phyloP scores from a whole-genome alignment of 108 stramenopile genomes.

The Aureococcus anophagefferens region DNA sequence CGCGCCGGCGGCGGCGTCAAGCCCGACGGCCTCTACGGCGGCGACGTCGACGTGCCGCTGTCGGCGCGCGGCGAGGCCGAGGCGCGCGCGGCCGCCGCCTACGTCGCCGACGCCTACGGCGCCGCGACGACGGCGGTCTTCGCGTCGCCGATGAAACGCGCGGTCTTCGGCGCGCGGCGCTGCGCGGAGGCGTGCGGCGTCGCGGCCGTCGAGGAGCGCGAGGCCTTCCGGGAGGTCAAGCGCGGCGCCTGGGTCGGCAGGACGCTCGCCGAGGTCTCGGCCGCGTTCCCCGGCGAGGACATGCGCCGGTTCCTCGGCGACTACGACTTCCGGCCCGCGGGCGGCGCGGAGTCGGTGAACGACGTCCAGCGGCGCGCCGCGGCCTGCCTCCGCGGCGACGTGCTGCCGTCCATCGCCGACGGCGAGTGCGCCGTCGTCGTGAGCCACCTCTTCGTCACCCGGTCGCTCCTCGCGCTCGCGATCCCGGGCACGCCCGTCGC shows the following conservation, averaged over 20 bases:
- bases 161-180: not conserved
- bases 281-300: not conserved
- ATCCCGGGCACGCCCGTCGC: not conserved
- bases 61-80: not conserved
- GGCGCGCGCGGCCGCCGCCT: not conserved
- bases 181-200: not conserved
- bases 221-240: not conserved
- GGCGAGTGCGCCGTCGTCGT: not conserved
- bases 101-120: not conserved
- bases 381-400: not conserved
- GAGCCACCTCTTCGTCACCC: not conserved
- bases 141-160: not conserved
- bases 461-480: not conserved
- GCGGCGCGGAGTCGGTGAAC: not conserved
- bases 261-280: not conserved
- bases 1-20: not conserved
- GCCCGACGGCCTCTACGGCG: not conserved
- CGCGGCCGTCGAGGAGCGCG: not conserved
- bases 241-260: not conserved
- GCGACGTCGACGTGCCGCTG: not conserved
- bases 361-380: not conserved
- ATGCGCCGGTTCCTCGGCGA: too few relatives aligned
- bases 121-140: not conserved
- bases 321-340: not conserved
- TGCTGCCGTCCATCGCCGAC: not conserved